phyloP scores from a whole-genome alignment of 129 eudicot genomes.

The Arctium lappa region DNA sequence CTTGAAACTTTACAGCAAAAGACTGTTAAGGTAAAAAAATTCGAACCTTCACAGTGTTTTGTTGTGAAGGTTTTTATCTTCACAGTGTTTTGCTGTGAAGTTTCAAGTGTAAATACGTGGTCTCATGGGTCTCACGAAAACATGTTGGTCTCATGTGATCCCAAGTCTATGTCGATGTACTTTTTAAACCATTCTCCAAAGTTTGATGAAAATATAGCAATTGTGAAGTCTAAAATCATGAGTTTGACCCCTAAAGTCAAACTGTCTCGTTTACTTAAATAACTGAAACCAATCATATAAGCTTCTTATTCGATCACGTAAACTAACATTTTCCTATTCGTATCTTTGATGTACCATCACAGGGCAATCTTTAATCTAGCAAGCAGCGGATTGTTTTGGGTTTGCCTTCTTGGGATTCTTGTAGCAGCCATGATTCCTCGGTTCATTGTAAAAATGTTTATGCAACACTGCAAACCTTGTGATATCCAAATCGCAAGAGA shows the following conservation, averaged over 20 bases:
- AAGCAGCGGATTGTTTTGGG: conserved; percentile 60
- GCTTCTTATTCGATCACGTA: neutral
- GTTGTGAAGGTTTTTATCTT: no score
- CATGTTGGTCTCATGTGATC: no score
- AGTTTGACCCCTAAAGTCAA: neutral
- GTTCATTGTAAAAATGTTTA: conserved; percentile 54
- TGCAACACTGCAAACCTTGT: conserved; percentile 54
- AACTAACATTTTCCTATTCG: neutral
- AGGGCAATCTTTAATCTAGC: conserved; percentile 84
- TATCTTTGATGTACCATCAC: conserved; percentile 18
- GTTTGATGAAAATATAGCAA: neutral
- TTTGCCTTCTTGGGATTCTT: conserved; percentile 57
- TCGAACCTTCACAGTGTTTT: no score
- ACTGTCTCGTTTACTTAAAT: neutral
- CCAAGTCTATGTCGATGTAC: neutral
- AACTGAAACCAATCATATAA: neutral
- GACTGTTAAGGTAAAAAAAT: no score
- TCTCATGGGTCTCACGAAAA: no score
- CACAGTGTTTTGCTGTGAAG: no score
- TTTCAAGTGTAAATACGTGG: no score
- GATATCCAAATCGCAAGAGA: conserved; percentile 90
- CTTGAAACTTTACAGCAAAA: no score
- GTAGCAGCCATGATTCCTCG: conserved; percentile 70
- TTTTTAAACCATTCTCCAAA: neutral
- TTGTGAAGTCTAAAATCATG: neutral